Base-by-base conservation (phyloP, 2,329 filamentous ascomycete genomes). In the Zymoseptoria ardabiliae region DNA sequence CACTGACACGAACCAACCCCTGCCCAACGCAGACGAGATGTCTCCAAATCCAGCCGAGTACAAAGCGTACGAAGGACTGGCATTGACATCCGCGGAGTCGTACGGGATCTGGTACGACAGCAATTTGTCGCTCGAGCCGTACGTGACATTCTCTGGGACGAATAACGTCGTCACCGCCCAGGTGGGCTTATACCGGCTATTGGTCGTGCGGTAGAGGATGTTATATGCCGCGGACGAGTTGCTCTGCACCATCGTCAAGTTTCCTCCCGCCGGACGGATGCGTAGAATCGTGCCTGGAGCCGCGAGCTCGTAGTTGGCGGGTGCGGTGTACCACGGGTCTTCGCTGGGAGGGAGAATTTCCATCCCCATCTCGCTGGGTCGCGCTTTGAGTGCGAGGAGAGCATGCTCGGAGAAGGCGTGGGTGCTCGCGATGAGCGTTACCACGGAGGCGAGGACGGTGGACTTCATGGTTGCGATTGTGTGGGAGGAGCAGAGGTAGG, bases 1-100 rank as follows among this genome's bases (percentile, higher is more conserved):
- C 7, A 78, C 69, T 17, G 74, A 77, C 22, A 82, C 76, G 20
- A 76, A 70, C 78, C 78, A 81, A 6, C 79, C 78, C 63, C 72
- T 5, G 11, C 71, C 69, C 1, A 82, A 74, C 1, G 74, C 74
- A 1, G 68, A 56, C 8, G 67, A 57, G 45, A 79, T 70, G 49
- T 68, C 66, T 10, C 54, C 19, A 13, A 63, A 51, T 19, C 25
- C 53, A 22, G 61, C 63, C 2, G 61, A 58, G 63, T 74, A 72
- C n/a, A 75, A 66, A 1, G 66, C 60, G 56, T 74, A 78, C 35
- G 71, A 77, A 45, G 71, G 79, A 62, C 71, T 71, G 4, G 68
- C 71, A 21, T 80, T 71, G 2, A 76, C 65, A 23, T 72, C 69
- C 9, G 74, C 73, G 7, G 75, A 73, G 55, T 79, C 69, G 54